Base-by-base conservation (phyloP, 2,329 filamentous ascomycete genomes). In the Fusarium veterinarium region DNA sequence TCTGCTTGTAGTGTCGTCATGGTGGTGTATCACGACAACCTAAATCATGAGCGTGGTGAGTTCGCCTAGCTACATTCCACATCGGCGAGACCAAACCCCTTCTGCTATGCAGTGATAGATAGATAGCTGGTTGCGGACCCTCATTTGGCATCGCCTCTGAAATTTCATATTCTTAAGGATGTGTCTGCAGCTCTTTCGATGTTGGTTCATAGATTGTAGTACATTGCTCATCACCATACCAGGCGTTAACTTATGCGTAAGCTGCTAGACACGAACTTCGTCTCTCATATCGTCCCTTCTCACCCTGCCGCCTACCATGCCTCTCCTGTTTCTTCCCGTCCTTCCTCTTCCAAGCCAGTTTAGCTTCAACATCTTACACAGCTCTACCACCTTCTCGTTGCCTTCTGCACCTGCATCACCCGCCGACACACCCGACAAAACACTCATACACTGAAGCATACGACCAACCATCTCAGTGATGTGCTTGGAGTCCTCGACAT, bases 401-500 rank as follows among this genome's bases (percentile, higher is more conserved):
- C 90, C 88, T 41, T 92, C 90, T 72, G 97, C 94, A 25, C 89
- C 89, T 2, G 86, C 90, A 52, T 77, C 80, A 14, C 89, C 89
- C 1, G 68, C 69, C 14, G 58, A 66, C 2, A 87, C 90, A 49
- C 78, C 91, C 6, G 94, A 93, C 28, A 99, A 86, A 12, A 99
- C 95, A 80, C 92, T 95, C 82, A 98, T 92, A 81, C 96, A 99
- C 84, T 99, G 96, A 71, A 99, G 86, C 94, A 99, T 97, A 56
- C 95, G 88, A 0, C 95, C 96, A 2, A 98, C 95, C 75, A 95
- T 97, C 75, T 98, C 95, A 1, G 96, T 97, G 60, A 98, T 91
- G 78, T 96, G 91, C 79, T 94, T 89, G 53, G 90, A 92, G 77
- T 92, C 89, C 79, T 91, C 89, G 19, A 90, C 84, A 78, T 90